Percentiles rank a stretch among this genome's conserved stretches.
Evolutionary conservation across 2,329 filamentous ascomycete genomes (phyloP).

Genomic region (Leptographium galeiforme): DNA sequence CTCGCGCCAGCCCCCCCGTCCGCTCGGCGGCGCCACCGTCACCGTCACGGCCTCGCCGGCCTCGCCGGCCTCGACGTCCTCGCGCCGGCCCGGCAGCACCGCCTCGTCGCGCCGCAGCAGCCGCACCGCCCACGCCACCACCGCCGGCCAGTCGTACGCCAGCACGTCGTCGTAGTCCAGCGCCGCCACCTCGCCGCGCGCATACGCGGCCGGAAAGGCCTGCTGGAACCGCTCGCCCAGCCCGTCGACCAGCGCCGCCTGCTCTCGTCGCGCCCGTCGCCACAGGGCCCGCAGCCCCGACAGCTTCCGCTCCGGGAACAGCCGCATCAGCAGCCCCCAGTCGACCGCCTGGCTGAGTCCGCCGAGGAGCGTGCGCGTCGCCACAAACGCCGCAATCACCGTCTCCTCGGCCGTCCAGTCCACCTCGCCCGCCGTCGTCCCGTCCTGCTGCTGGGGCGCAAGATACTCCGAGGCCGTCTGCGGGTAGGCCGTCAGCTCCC

Average conservation of each 20-base stretch:
- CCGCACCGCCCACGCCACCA: constrained; percentile 54
- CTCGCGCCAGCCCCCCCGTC: constrained; percentile 34
- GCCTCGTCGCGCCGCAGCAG: constrained; percentile 31
- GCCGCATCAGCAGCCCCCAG: constrained; percentile 42
- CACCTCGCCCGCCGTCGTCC: background rate
- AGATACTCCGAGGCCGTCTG: constrained; percentile 20
- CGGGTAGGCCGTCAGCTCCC: constrained; percentile 21
- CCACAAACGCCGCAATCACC: constrained; percentile 43
- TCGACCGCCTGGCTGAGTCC: constrained; percentile 46
- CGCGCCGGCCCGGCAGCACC: background rate
- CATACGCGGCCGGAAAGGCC: constrained; percentile 53
- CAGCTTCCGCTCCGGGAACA: constrained; percentile 41
- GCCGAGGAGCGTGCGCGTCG: constrained; percentile 43
- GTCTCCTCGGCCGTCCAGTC: constrained; percentile 29
- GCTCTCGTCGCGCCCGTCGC: constrained; percentile 35
- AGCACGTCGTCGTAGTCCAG: constrained; percentile 51
- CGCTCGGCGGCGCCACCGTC: constrained; percentile 11
- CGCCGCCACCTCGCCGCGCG: constrained; percentile 42
- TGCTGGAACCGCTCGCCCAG: constrained; percentile 51
- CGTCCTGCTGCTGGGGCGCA: constrained; percentile 2
- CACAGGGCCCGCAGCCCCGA: constrained; percentile 42
- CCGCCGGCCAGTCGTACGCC: constrained; percentile 52
- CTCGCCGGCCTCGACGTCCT: constrained; percentile 33
- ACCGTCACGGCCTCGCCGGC: constrained; percentile 30
- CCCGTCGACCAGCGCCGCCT: constrained; percentile 38